Conservation (phyloP, 2,329 filamentous ascomycete species). For the Lasiodiplodia hormozganensis region DNA sequence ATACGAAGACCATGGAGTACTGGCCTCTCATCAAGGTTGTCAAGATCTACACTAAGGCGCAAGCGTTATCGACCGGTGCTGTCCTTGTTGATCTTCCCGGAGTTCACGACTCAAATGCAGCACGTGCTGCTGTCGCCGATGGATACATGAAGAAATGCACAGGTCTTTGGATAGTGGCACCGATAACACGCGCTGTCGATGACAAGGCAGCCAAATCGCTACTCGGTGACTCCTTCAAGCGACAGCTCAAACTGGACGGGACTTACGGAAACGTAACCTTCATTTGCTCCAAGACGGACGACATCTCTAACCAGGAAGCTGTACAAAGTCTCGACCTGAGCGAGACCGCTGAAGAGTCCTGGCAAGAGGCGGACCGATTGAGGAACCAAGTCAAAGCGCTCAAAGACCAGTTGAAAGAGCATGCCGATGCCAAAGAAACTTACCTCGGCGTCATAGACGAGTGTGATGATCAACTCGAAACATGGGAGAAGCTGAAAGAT, state of each 20-base stretch:
- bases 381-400: slow-evolving; percentile 33
- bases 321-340: slow-evolving; percentile 47
- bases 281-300: slow-evolving; percentile 69
- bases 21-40: slow-evolving; percentile 64
- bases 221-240: slow-evolving; percentile 63
- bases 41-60: slow-evolving; percentile 58
- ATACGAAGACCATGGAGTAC: slow-evolving; percentile 42
- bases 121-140: slow-evolving; percentile 63
- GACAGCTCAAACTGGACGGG: slow-evolving; percentile 66
- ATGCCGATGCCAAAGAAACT: slow-evolving; percentile 45
- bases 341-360: slow-evolving; percentile 38
- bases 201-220: slow-evolving; percentile 65
- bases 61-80: slow-evolving; percentile 60
- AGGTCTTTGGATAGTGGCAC: slow-evolving; percentile 67
- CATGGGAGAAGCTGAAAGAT: slow-evolving; percentile 52
- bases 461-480: slow-evolving; percentile 52
- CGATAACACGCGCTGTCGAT: slow-evolving; percentile 66
- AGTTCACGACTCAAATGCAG: slow-evolving; percentile 66
- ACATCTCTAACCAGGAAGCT: slow-evolving; percentile 60
- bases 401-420: slow-evolving; percentile 35
- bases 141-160: slow-evolving; percentile 67
- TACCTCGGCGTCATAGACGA: slow-evolving; percentile 45
- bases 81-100: slow-evolving; percentile 67
- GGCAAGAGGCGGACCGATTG: slow-evolving; percentile 40
- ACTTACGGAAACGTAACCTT: slow-evolving; percentile 63